Evolutionary conservation across 805 yeast species (phyloP), one percentile per base, ranked within the genome.

Genomic region (Candida sithepensis): DNA sequence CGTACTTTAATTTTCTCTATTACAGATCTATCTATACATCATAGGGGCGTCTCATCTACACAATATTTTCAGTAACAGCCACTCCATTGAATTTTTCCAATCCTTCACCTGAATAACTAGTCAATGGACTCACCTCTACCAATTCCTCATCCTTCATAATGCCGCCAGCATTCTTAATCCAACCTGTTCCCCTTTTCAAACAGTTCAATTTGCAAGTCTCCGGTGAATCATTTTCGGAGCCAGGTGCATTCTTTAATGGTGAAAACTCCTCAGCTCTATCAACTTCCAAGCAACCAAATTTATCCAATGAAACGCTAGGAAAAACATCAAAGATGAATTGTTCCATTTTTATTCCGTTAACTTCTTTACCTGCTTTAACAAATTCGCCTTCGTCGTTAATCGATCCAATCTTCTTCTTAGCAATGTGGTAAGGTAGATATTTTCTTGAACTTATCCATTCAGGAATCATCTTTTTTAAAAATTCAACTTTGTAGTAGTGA

Each of bases 251-350:
- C 63, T 94, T 94, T 67, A 94, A 78, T 3, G 99, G 99, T 18
- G 96, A 85, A 62, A 94, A 94, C 67, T 94, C 99, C 49, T 81
- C 82, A 3, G 70, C 53, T 65, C 99, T 81, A 34, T 79, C 85
- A 20, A 94, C 99, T 70, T 94, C 99, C 48, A 94, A 74, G 63
- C 95, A 88, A 1, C 96, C 99, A 65, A 94, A 94, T 59, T 79
- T 79, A 14, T 65, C 63, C 52, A 91, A 63, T 12, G 79, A 76
- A 32, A 94, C 84, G 26, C 82, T 77, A 43, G 91, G 91, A 69
- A 94, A 94, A 21, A 94, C 96, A 63, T 94, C 99, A 70, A 94
- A 94, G 48, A 94, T 96, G 60, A 94, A 94, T 66, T 92, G 98
- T 67, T 94, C 99, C 61, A 94, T 75, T 66, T 94, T 94, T 62